Evolutionary conservation across 2,329 filamentous ascomycete species (phyloP), one percentile per base, ranked within the genome.

Genomic region (Colletotrichum gloeosporioides): DNA sequence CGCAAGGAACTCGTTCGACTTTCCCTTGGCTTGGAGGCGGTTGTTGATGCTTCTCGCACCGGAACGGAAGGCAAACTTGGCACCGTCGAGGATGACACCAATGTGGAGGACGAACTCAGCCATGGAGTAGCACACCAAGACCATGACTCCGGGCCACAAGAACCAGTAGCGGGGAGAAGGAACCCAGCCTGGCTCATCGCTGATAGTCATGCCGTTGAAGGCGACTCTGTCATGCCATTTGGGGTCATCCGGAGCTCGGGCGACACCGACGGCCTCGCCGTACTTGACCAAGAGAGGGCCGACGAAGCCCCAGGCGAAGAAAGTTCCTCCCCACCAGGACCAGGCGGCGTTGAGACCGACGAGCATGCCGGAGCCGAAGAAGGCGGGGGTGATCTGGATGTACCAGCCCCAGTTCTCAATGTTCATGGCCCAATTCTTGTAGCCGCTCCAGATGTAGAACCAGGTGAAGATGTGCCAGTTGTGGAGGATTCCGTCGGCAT

Each of bases 331-430:
- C 77, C 89, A 90, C 87, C 91, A 91, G 4, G 90, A 92, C 72
- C 91, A 79, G 31, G 90, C 89, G 18, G 89, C 87, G 82, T 92
- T 93, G 75, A 86, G 86, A 72, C 84, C 84, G 32, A 88, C 91
- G 18, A 87, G 87, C 13, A 87, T 83, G 27, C 85, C 85, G 31
- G 85, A 92, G 15, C 91, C 91, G 77, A 92, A 90, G 83, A 92
- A 92, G 55, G 91, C 91, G 0, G 91, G 91, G 0, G 90, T 92
- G 78, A 87, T 88, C 78, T 92, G 90, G 65, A 92, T 85, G 78
- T 89, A 86, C 91, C 91, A 93, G 18, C 90, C 90, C 91, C 91
- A 93, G 84, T 89, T 92, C 82, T 92, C 90, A 22, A 90, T 86
- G 67, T 86, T 84, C 32, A 91, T 84, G 2, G 89, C 89, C 18